phyloP scores from a whole-genome alignment of 768 basidiomycete genomes.

The Auricularia sp. region DNA sequence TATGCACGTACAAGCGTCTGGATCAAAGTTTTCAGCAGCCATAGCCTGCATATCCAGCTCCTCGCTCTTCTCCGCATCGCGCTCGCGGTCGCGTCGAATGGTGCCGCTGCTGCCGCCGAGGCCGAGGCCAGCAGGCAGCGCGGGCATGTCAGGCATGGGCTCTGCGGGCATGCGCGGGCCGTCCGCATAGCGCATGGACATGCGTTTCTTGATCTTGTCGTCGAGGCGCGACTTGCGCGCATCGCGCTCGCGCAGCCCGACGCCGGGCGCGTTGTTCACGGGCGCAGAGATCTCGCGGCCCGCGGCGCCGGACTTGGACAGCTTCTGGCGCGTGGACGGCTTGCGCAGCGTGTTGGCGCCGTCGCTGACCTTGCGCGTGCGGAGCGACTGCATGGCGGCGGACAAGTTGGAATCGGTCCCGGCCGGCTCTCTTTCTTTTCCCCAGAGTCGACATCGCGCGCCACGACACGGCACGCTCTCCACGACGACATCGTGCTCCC shows the following conservation, averaged over 20 bases:
- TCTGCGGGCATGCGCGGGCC: slow-evolving; percentile 61
- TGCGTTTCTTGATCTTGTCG: slow-evolving; percentile 93
- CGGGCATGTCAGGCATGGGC: slow-evolving; percentile 47
- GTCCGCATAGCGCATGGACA: slow-evolving; percentile 90
- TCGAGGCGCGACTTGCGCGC: slow-evolving; percentile 43
- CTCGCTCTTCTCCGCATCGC: slow-evolving; percentile 18
- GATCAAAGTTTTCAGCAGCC: slow-evolving; percentile 74
- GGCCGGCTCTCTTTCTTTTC: too few species aligned
- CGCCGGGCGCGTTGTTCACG: not conserved
- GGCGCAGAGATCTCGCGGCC: not conserved
- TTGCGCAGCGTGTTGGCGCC: slow-evolving; percentile 8
- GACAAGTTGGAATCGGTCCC: too few species aligned
- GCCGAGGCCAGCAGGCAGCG: slow-evolving; percentile 38
- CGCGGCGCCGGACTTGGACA: slow-evolving; percentile 4
- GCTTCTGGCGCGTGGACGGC: slow-evolving; percentile 9
- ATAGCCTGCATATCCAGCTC: slow-evolving; percentile 48
- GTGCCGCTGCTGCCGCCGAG: slow-evolving; percentile 25
- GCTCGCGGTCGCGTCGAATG: slow-evolving; percentile 12
- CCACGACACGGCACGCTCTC: too few species aligned
- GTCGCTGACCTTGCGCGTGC: slow-evolving; percentile 21
- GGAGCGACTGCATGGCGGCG: slow-evolving; percentile 27
- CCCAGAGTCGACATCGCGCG: too few species aligned
- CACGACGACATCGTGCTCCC: too few species aligned
- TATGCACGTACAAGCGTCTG: too few species aligned
- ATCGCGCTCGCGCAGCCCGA: slow-evolving; percentile 10